A percentile compares a stretch with the other conserved stretches of the same genome.
phyloP scores from a whole-genome alignment of 139 green algal genomes.

The Edaphochlamys debaryana region DNA sequence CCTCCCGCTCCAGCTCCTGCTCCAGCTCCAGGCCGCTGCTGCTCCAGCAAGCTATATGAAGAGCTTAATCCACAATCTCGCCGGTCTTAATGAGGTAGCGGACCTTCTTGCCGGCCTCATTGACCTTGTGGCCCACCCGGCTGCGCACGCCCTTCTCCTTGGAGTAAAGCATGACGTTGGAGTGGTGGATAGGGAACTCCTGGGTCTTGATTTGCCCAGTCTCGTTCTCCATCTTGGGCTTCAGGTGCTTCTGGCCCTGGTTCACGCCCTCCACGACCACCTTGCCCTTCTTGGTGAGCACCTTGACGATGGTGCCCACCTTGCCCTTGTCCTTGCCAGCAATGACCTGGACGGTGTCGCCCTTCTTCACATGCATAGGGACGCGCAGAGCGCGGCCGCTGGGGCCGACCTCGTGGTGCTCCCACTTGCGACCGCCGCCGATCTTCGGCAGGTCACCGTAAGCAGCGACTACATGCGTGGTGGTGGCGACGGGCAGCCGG shows the following conservation, averaged over 20 bases:
- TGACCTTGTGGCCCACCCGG: conserved; percentile 81
- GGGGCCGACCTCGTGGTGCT: conserved; percentile 75
- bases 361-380: conserved; percentile 90
- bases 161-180: conserved; percentile 96
- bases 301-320: conserved; percentile 85
- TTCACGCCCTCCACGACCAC: conserved; percentile 95
- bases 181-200: conserved; percentile 95
- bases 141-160: conserved; percentile 74
- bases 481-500: conserved; percentile 5
- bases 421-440: conserved; percentile 90
- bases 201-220: conserved; percentile 82
- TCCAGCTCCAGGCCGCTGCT: neutral
- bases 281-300: conserved; percentile 81
- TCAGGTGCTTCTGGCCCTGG: conserved; percentile 86
- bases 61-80: conserved; percentile 69
- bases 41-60: neutral
- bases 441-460: conserved; percentile 59
- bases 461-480: conserved; percentile 30
- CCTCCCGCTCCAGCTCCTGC: neutral
- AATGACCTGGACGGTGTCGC: conserved; percentile 93
- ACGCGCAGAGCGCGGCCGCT: conserved; percentile 85
- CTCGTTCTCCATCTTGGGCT: conserved; percentile 84
- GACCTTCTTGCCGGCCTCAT: conserved; percentile 83
- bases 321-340: conserved; percentile 93
- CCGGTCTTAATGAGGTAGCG: conserved; percentile 91